Evolutionary conservation across 2,329 filamentous ascomycete species (phyloP), one percentile per base, ranked within the genome.

Genomic region (Aspergillus sp.): DNA sequence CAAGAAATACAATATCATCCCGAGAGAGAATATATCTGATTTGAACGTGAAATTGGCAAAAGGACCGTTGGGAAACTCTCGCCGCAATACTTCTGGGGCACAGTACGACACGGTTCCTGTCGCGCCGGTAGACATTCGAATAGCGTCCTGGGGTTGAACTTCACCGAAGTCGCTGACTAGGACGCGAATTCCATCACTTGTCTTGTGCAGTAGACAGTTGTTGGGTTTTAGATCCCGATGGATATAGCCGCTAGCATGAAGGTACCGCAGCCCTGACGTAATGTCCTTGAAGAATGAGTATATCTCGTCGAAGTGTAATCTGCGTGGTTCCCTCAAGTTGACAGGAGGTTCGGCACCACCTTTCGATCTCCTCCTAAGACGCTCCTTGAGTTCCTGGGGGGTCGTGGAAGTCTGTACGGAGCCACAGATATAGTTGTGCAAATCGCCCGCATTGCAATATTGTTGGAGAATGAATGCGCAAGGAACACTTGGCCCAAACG

Each of bases 1-100:
- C 82, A 99, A 89, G 70, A 99, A 99, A 73, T 98, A 96, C 3
- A 99, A 82, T 56, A 98, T 98, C 93, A 99, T 97, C 49, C 95
- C 95, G 0, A 99, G 80, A 1, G 93, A 97, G 74, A 99, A 99
- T n/a, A 99, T 89, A 69, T 99, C 95, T 0, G 93, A 97, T 70
- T 98, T 99, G 24, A 91, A 93, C 0, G 92, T 96, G 68, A 99
- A 99, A 70, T 98, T 96, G 7, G 90, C 92, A 66, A 90, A 93
- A 1, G 83, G 83, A 0, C 93, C 93, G 27, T 80, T 81, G 0
- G 83, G 76, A 44, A 71, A 75, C 37, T 82, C 88, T 64, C 84
- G 83, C 51, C 84, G 86, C 30, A 99, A 79, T 0, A 99, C 96
- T 74, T 99, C 95, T 0, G 95, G 95, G 0, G 95, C 95, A 73